Evolutionary conservation across 352 stramenopile species (phyloP), one percentile per base, ranked within the genome.

Genomic region (Globisporangium polare): DNA sequence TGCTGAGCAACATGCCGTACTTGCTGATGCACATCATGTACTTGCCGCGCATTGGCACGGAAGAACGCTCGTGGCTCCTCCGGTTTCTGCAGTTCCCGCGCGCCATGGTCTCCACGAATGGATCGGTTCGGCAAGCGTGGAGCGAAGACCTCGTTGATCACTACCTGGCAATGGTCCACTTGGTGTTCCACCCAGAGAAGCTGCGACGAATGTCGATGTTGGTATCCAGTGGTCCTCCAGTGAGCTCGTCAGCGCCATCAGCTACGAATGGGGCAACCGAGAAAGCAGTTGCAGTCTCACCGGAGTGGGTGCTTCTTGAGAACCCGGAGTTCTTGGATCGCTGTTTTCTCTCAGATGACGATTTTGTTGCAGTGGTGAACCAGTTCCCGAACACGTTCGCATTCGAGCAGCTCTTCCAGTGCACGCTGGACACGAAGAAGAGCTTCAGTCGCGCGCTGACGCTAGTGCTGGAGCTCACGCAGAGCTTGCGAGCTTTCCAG

Each of bases 1-100:
- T 73, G 6, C 61, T 91, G 35, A 77, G 74, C 46, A 93, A 91
- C 50, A 88, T 92, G 80, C 85, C 86, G 22, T 94, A 88, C 66
- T 49, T 95, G 20, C 63, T 95, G 17, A 90, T 93, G 83, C 86
- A 95, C 63, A 64, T 87, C 20, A 87, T 95, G 82, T 93, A 94
- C 35, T 69, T 95, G 24, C 86, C 86, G 31, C 80, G 82, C 1
- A 86, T 95, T 35, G 78, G 78, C 26, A 91, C 75, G 0, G 80
- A 92, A 60, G 86, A 94, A 45, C 73, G 86, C 0, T 89, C 80
- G 8, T 95, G 86, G 86, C 72, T 92, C 55, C 62, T 95, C 20
- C 66, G 80, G 5, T 94, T 93, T 45, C 43, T 95, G 18, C 86
- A 95, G 67, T 93, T 95, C 35, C 86, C 86, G 2, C 75, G 80